phyloP scores from a whole-genome alignment of 768 basidiomycete species.

The Brasilioporus rufonigricans region DNA sequence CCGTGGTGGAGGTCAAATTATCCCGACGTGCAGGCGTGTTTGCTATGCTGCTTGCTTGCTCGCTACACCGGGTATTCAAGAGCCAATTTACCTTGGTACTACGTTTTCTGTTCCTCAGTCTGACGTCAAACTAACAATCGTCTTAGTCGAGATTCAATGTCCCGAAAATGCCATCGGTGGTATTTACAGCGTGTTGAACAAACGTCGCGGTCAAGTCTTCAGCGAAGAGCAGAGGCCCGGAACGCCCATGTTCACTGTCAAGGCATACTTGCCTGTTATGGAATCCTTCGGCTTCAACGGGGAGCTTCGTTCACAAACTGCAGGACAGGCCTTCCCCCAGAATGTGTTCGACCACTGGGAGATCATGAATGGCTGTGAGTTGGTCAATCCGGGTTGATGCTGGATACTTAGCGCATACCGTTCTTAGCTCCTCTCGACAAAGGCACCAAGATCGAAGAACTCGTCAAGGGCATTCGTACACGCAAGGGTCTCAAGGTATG shows the following conservation, averaged over 20 bases:
- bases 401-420: constrained; percentile 1
- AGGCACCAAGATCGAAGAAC: constrained; percentile 86
- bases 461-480: constrained; percentile 77
- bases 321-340: constrained; percentile 99
- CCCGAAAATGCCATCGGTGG: constrained; percentile 97
- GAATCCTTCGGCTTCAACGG: constrained; percentile 99
- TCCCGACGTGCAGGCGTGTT: constrained; percentile 94
- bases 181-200: constrained; percentile 93
- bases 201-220: constrained; percentile 97
- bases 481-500: constrained; percentile 94
- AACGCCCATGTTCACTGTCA: constrained; percentile 99
- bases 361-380: constrained; percentile 76
- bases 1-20: constrained; percentile 98
- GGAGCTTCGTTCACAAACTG: constrained; percentile 87
- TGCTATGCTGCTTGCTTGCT: constrained; percentile 95
- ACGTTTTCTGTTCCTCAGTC: not conserved
- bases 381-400: constrained; percentile 8
- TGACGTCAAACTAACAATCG: constrained; percentile 10
- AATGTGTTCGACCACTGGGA: constrained; percentile 93
- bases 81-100: constrained; percentile 91
- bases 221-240: constrained; percentile 95
- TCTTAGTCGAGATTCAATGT: constrained; percentile 92
- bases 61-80: constrained; percentile 88
- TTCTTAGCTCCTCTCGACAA: constrained; percentile 71
- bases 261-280: constrained; percentile 90